Base-by-base conservation (phyloP, 2,329 filamentous ascomycete genomes). In the Raffaelea ambrosiae region DNA sequence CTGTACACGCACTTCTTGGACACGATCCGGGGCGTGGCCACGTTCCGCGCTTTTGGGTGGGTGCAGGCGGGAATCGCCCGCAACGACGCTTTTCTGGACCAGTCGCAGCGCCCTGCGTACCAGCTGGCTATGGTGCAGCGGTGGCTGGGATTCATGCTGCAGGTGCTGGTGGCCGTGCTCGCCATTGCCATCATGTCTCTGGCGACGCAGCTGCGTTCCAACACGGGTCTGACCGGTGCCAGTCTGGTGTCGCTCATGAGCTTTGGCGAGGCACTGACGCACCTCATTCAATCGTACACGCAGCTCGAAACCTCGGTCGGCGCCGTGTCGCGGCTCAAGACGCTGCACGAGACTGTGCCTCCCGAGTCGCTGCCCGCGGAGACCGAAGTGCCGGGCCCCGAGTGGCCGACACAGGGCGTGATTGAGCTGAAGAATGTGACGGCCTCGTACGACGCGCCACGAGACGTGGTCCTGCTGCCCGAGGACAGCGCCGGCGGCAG, bases 31-130 rank as follows among this genome's bases (percentile, higher is more conserved):
- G 79, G 79, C 0, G 57, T 81, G 0, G 64, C 68, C 0, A 81
- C 77, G 0, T 66, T 81, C 22, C 68, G 79, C 16, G 76, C 78
- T 3, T 79, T 79, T 51, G 72, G 72, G 1, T 81, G 76, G 76
- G 63, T 70, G n/a, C 52, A 60, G 1, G 57, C 61, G 2, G 65
- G 70, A 48, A 61, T 72, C 14, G 55, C 65, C 3, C 63, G 64
- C 41, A 80, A 75, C 50, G 60, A 69, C 21, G 46, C 54, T 2
- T 65, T 81, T 0, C 61, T 83, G 2, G 70, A 81, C 53, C 64
- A 60, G 2, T 79, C 76, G 0, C 78, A 82, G 50, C 61, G 70
- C 8, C 78, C 79, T 1, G 73, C 72, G 3, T 83, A 82, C 54
- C 66, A 80, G 1, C 65, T 82, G 2, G 70, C 67, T 40, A 72